phyloP scores from a whole-genome alignment of 192 early-diverging fungal species.

The Podila clonocystis region DNA sequence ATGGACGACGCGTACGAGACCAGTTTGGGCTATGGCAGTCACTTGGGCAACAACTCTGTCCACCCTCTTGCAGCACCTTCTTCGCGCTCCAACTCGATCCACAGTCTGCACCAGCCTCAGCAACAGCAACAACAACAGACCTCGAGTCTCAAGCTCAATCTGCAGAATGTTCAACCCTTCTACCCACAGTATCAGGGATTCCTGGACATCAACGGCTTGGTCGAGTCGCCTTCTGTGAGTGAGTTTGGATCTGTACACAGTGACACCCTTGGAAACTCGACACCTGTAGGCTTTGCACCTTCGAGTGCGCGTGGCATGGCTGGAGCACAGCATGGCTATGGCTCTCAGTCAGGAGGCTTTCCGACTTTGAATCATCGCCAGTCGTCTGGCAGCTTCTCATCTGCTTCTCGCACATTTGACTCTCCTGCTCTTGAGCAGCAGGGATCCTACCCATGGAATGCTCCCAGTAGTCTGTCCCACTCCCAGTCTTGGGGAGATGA shows the following conservation, averaged over 20 bases:
- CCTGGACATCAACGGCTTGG: slow-evolving; percentile 24
- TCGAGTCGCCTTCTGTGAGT: slow-evolving; percentile 27
- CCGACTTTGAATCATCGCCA: slow-evolving; percentile 20
- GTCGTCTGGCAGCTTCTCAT: slow-evolving; percentile 31
- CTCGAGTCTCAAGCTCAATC: slow-evolving; percentile 29
- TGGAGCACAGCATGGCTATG: slow-evolving; percentile 9
- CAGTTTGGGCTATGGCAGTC: slow-evolving; percentile 5
- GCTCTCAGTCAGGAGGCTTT: slow-evolving; percentile 12
- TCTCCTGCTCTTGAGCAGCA: slow-evolving; percentile 44
- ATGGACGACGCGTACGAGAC: slow-evolving; percentile 24
- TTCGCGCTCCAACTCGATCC: slow-evolving; percentile 33
- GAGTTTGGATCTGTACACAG: slow-evolving; percentile 5
- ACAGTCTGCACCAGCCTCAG: slow-evolving; percentile 18
- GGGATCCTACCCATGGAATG: slow-evolving; percentile 31
- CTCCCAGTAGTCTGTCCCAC: slow-evolving; percentile 5
- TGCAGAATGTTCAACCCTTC: background rate
- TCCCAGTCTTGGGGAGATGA: slow-evolving; percentile 47
- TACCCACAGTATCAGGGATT: slow-evolving; percentile 42
- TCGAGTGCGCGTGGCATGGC: slow-evolving; percentile 13
- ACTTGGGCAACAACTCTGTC: background rate
- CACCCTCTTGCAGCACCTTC: slow-evolving; percentile 2
- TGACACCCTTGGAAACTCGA: background rate
- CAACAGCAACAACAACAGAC: background rate
- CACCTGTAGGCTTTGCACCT: background rate
- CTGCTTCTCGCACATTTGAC: slow-evolving; percentile 26